A percentile compares a stretch with the other conserved stretches of the same genome.
phyloP scores from a whole-genome alignment of 2,329 filamentous ascomycete species.

The Cryphonectria japonica region DNA sequence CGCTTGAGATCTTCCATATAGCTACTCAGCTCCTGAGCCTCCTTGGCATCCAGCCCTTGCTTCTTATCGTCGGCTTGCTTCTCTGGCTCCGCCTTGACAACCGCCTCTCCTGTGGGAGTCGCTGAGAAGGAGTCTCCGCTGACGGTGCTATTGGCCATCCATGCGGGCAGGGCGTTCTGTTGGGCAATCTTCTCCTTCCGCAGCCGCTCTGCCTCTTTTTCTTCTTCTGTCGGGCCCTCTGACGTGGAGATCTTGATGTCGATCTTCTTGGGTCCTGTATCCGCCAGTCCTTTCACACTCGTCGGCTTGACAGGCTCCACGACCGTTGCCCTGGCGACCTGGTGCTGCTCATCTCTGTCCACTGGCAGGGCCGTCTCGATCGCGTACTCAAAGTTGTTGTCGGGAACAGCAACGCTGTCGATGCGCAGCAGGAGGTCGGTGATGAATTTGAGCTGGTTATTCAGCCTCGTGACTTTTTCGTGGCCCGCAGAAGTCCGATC shows the following conservation, averaged over 20 bases:
- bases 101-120: slow-evolving; percentile 38
- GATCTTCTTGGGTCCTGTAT: slow-evolving; percentile 70
- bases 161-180: slow-evolving; percentile 71
- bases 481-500: slow-evolving; percentile 72
- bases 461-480: slow-evolving; percentile 74
- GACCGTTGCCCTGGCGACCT: slow-evolving; percentile 62
- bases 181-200: slow-evolving; percentile 67
- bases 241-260: slow-evolving; percentile 70
- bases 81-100: slow-evolving; percentile 49
- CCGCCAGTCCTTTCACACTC: slow-evolving; percentile 70
- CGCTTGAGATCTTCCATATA: slow-evolving; percentile 69
- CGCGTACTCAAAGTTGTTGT: slow-evolving; percentile 73
- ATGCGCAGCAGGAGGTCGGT: slow-evolving; percentile 77
- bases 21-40: slow-evolving; percentile 64
- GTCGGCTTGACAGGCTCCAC: slow-evolving; percentile 64
- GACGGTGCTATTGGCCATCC: slow-evolving; percentile 74
- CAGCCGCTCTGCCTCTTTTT: slow-evolving; percentile 66
- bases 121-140: slow-evolving; percentile 62
- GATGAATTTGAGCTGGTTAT: slow-evolving; percentile 79
- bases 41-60: slow-evolving; percentile 48
- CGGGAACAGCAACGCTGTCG: slow-evolving; percentile 73
- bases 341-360: slow-evolving; percentile 68
- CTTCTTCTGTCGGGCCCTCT: slow-evolving; percentile 68
- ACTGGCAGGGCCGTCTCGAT: slow-evolving; percentile 66
- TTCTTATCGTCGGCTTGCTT: slow-evolving; percentile 49